These are phyloP conservation scores for Grosmannia serpens DNA, from an alignment of 2,329 filamentous ascomycete genomes.

Conservation along the genomic window DNA sequence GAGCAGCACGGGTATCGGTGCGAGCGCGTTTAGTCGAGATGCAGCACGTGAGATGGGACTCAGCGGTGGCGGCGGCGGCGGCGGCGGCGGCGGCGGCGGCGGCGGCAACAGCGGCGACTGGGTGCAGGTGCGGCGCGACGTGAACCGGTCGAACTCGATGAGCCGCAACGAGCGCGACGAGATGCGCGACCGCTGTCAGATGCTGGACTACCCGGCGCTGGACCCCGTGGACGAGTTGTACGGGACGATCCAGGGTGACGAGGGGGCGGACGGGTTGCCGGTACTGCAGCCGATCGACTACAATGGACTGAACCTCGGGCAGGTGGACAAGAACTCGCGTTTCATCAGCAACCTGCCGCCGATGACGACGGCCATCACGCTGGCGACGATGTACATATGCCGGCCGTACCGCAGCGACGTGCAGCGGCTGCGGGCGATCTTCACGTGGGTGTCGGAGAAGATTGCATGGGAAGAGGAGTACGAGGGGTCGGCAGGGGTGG, in stretches of 20 bases:
- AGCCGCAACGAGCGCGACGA: constrained; percentile 81
- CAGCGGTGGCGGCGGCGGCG: no score
- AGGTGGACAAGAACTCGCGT: constrained; percentile 92
- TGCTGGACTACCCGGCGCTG: constrained; percentile 83
- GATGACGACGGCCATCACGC: constrained; percentile 65
- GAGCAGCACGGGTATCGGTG: constrained; percentile 21
- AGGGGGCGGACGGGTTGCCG: constrained; percentile 72
- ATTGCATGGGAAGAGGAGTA: constrained; percentile 93
- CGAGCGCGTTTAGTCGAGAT: neutral
- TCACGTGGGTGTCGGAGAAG: constrained; percentile 94
- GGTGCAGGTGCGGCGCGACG: constrained; percentile 94
- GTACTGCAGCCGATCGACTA: constrained; percentile 79
- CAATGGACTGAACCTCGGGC: constrained; percentile 61
- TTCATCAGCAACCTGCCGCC: constrained; percentile 78
- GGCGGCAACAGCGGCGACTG: constrained; percentile 55
- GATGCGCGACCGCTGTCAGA: constrained; percentile 77
- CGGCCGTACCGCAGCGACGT: constrained; percentile 90
- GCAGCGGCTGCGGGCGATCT: constrained; percentile 85
- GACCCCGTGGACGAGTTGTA: constrained; percentile 84
- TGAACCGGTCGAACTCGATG: constrained; percentile 88
- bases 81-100: neutral
- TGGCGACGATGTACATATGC: constrained; percentile 88
- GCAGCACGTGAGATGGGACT: constrained; percentile 14
- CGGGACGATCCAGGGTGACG: constrained; percentile 77
- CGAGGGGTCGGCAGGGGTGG: constrained; percentile 68